Percentiles rank a stretch among this genome's conserved stretches.
Evolutionary conservation across 2,329 filamentous ascomycete species (phyloP).

Genomic region (Emergomyces africanus): DNA sequence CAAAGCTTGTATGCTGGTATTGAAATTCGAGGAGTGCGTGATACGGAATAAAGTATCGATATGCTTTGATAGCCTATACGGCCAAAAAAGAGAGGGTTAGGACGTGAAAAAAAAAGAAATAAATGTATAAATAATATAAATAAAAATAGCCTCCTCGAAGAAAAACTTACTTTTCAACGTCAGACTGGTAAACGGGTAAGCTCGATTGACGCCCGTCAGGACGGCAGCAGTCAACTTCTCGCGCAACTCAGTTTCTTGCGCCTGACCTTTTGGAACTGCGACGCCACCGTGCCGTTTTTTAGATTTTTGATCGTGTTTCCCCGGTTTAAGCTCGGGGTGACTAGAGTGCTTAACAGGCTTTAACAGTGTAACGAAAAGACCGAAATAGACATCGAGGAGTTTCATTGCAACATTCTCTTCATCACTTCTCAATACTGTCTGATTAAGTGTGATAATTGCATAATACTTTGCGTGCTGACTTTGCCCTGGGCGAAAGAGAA

Average conservation of each 20-base stretch:
- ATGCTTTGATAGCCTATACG: slow-evolving; percentile 61
- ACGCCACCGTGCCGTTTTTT: slow-evolving; percentile 14
- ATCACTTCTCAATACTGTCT: slow-evolving; percentile 78
- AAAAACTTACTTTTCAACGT: slow-evolving; percentile 53
- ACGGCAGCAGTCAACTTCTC: slow-evolving; percentile 91
- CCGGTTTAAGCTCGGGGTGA: slow-evolving; percentile 21
- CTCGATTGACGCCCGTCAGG: slow-evolving; percentile 87
- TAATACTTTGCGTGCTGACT: slow-evolving; percentile 87
- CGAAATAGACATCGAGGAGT: slow-evolving; percentile 83
- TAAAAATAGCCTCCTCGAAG: background rate
- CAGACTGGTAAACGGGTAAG: slow-evolving; percentile 80
- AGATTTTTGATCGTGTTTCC: slow-evolving; percentile 35
- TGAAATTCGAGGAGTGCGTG: slow-evolving; percentile 97
- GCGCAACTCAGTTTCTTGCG: slow-evolving; percentile 54
- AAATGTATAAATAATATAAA: too few relatives aligned
- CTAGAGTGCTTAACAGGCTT: slow-evolving; percentile 43
- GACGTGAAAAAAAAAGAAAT: too few relatives aligned
- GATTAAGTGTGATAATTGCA: slow-evolving; percentile 90
- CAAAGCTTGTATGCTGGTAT: slow-evolving; percentile 91
- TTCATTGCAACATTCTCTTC: slow-evolving; percentile 71
- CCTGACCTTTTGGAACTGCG: slow-evolving; percentile 20
- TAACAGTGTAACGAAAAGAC: slow-evolving; percentile 68
- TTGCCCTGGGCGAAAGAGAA: slow-evolving; percentile 77
- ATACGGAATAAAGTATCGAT: slow-evolving; percentile 91
- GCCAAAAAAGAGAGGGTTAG: slow-evolving; percentile 14